phyloP scores from a whole-genome alignment of 75 land plant species.

The Ceratopteris richardii region DNA sequence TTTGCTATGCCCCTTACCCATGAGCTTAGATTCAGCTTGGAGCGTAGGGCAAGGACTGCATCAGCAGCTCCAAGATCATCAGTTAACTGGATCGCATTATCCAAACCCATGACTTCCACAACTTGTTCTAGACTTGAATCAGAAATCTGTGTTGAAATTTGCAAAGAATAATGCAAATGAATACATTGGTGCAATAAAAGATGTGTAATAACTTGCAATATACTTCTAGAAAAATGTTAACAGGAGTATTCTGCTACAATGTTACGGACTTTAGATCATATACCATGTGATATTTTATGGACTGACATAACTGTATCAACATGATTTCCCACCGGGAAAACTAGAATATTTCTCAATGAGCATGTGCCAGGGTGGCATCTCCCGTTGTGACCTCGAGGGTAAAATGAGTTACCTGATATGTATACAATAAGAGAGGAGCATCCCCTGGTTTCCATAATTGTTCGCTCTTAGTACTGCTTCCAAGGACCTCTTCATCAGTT shows the following conservation, averaged over 20 bases:
- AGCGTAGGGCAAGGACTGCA: conserved; percentile 67
- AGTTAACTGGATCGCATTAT: conserved; percentile 64
- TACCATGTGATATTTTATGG: too few relatives aligned
- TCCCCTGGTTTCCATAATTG: conserved; percentile 25
- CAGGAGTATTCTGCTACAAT: too few relatives aligned
- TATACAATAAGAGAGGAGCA: conserved; percentile 51
- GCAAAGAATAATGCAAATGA: conserved; percentile 7
- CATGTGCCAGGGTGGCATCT: too few relatives aligned
- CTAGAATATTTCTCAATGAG: too few relatives aligned
- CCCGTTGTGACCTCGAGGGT: too few relatives aligned
- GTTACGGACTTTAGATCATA: too few relatives aligned
- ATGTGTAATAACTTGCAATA: background rate
- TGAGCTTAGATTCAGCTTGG: conserved; percentile 66
- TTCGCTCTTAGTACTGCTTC: conserved; percentile 7
- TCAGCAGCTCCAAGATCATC: conserved; percentile 75
- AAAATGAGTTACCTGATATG: conserved; percentile 53
- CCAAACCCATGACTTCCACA: conserved; percentile 75
- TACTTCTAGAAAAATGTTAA: too few relatives aligned
- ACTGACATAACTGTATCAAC: too few relatives aligned
- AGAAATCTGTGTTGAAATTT: conserved; percentile 61
- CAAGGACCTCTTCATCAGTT: conserved; percentile 16
- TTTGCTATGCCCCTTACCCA: conserved; percentile 94
- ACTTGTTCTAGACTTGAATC: conserved; percentile 81
- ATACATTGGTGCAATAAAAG: background rate
- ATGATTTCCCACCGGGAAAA: too few relatives aligned